These are phyloP conservation scores for Malassezia brasiliensis DNA, from an alignment of 1,284 basidiomycete species.

Conservation along the genomic window DNA sequence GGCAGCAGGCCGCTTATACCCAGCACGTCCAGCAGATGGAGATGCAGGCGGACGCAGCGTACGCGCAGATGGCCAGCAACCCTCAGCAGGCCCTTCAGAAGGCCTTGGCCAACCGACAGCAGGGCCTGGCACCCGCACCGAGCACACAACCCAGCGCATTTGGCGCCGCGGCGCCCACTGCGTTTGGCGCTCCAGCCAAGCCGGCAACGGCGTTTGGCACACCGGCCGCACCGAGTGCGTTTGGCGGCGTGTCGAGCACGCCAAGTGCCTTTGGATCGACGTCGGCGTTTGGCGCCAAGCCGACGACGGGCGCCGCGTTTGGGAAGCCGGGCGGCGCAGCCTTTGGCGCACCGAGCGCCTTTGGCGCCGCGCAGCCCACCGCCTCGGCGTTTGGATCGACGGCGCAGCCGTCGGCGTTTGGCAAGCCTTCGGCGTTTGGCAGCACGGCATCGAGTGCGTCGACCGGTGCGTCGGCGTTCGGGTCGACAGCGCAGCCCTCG, in stretches of 20 bases:
- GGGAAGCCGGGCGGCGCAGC: neutral
- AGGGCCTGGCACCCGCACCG: neutral
- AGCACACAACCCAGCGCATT: neutral
- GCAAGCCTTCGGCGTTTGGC: neutral
- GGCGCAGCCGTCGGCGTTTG: neutral
- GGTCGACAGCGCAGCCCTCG: neutral
- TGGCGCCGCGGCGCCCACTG: neutral
- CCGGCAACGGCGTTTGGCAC: conserved; percentile 1
- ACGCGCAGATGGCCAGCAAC: conserved; percentile 6
- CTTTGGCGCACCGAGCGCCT: neutral
- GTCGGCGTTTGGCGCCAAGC: neutral
- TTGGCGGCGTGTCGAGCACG: neutral
- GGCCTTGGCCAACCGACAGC: conserved; percentile 7
- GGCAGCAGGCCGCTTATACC: conserved; percentile 12
- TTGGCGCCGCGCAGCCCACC: conserved; percentile 1
- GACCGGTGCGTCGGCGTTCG: neutral
- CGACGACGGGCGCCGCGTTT: neutral
- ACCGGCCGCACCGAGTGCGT: neutral
- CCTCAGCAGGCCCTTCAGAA: conserved; percentile 6
- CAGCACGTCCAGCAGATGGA: conserved; percentile 8
- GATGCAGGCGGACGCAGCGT: conserved; percentile 3
- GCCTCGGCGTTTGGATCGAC: conserved; percentile 8
- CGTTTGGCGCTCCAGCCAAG: neutral
- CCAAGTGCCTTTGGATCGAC: neutral
- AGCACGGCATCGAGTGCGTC: neutral